Evolutionary conservation across 1,284 basidiomycete genomes (phyloP).

Genomic region (Cutaneotrichosporon cavernicola): DNA sequence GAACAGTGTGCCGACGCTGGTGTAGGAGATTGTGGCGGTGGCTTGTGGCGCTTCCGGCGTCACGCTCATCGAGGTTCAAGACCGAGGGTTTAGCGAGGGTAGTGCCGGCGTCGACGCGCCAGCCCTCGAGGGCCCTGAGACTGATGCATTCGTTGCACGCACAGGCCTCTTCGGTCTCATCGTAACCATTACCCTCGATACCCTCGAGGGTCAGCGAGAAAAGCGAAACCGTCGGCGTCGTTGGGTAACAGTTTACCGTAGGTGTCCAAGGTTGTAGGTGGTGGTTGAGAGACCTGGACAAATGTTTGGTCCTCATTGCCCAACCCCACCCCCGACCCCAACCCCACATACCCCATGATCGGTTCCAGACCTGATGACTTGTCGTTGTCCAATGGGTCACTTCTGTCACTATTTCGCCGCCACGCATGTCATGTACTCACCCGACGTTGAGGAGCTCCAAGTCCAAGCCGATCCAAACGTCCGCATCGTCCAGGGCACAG

Average conservation of each 20-base stretch:
- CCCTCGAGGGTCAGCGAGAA: neutral
- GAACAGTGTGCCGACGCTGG: neutral
- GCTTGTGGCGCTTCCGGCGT: constrained; percentile 1
- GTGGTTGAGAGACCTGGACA: neutral
- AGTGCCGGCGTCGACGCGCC: neutral
- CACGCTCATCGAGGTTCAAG: neutral
- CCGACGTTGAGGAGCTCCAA: neutral
- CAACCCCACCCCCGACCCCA: neutral
- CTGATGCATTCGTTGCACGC: neutral
- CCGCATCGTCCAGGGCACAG: constrained; percentile 1
- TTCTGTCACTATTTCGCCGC: no score
- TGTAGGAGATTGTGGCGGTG: neutral
- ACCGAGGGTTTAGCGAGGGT: neutral
- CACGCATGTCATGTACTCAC: constrained; percentile 1
- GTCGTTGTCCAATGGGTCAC: neutral
- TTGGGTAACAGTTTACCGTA: neutral
- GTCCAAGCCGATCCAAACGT: neutral
- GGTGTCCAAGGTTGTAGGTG: neutral
- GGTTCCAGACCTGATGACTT: neutral
- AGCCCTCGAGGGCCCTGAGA: neutral
- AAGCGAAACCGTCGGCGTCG: neutral
- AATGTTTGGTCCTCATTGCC: neutral
- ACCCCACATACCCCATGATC: neutral
- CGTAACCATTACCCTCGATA: neutral
- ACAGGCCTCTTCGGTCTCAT: neutral